phyloP scores from a whole-genome alignment of 2,329 filamentous ascomycete genomes.

The Venturia pyrina region DNA sequence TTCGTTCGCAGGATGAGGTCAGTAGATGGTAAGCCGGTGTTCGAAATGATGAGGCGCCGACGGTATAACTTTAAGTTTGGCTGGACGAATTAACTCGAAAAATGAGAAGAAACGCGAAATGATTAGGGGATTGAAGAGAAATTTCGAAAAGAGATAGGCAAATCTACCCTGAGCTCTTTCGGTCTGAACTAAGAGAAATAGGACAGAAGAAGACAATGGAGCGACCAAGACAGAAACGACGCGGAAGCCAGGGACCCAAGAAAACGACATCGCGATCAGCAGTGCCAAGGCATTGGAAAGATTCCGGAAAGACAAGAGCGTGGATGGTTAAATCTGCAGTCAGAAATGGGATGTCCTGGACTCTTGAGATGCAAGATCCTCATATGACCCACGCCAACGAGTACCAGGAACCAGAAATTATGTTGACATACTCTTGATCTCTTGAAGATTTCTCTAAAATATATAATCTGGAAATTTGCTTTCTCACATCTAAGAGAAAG shows the following conservation, averaged over 20 bases:
- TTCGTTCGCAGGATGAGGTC: not conserved
- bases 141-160: not conserved
- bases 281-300: not conserved
- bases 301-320: not conserved
- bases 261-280: not conserved
- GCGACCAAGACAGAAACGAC: not conserved
- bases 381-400: not conserved
- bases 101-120: not conserved
- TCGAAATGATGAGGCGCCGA: not conserved
- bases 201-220: not conserved
- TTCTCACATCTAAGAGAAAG: too few species aligned
- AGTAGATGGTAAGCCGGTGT: not conserved
- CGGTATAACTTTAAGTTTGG: not conserved
- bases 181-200: not conserved
- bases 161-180: not conserved
- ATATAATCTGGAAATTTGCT: not conserved
- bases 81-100: not conserved
- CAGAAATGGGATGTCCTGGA: not conserved
- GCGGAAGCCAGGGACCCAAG: not conserved
- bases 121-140: not conserved
- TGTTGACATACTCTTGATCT: not conserved
- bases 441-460: not conserved
- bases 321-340: not conserved
- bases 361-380: not conserved
- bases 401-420: not conserved